These are phyloP conservation scores for Carex arenaria DNA, from an alignment of 202 grass and related monocot species.

Conservation along the genomic window DNA sequence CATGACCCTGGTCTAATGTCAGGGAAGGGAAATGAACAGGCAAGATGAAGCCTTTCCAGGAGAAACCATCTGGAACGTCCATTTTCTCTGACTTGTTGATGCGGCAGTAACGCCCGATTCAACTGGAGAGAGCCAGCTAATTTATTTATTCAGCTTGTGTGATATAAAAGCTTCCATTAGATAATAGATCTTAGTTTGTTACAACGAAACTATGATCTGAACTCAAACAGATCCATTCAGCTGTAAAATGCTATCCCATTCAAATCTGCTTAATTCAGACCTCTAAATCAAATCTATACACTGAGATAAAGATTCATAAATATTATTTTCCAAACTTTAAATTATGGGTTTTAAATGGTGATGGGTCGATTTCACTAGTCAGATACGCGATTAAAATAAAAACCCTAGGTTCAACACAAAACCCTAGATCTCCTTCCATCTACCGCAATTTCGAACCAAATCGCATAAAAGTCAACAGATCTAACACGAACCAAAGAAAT, in stretches of 20 bases:
- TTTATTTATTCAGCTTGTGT: background rate
- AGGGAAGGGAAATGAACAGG: background rate
- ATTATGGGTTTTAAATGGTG: background rate
- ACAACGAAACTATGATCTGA: background rate
- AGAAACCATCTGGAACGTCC: background rate
- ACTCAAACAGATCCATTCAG: slow-evolving; percentile 1
- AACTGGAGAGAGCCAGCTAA: background rate
- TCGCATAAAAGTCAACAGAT: slow-evolving; percentile 13
- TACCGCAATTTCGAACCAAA: slow-evolving; percentile 34
- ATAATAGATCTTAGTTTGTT: background rate
- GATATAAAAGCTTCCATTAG: background rate
- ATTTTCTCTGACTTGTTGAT: background rate
- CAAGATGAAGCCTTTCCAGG: background rate
- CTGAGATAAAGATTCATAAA: background rate
- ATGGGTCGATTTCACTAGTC: background rate
- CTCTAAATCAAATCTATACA: background rate
- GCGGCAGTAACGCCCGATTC: background rate
- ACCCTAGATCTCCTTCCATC: slow-evolving; percentile 18
- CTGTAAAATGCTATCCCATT: background rate
- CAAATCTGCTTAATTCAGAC: slow-evolving; percentile 19
- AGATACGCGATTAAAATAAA: background rate
- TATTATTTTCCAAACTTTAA: background rate
- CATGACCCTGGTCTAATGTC: background rate
- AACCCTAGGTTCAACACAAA: background rate
- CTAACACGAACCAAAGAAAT: background rate